A percentile compares a stretch with the other conserved stretches of the same genome.
These are phyloP conservation scores for Nigrograna mackinnonii DNA, from an alignment of 2,329 filamentous ascomycete genomes.

Conservation along the genomic window DNA sequence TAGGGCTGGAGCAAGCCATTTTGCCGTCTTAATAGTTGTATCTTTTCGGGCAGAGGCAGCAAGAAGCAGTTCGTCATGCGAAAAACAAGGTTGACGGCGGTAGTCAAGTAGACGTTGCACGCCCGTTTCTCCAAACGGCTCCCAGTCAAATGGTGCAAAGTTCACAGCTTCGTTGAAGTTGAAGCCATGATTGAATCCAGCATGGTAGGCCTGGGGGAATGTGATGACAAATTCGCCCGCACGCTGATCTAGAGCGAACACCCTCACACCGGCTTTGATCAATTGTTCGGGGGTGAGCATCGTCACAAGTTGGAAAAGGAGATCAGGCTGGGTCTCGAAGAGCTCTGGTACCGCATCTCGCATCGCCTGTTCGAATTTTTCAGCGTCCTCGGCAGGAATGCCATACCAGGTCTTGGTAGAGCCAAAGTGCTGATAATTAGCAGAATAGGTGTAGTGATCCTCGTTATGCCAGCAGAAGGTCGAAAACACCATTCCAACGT, in stretches of 20 bases:
- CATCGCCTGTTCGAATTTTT: constrained; percentile 96
- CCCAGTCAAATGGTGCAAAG: constrained; percentile 94
- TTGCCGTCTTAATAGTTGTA: constrained; percentile 83
- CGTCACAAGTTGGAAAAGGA: constrained; percentile 97
- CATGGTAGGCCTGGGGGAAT: constrained; percentile 95
- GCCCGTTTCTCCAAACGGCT: constrained; percentile 84
- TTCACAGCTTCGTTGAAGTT: constrained; percentile 99
- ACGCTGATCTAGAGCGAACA: constrained; percentile 93
- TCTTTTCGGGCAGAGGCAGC: constrained; percentile 80
- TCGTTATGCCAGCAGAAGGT: constrained; percentile 99
- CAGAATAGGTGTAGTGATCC: constrained; percentile 96
- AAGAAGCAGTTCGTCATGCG: constrained; percentile 90
- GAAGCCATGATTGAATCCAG: constrained; percentile 96
- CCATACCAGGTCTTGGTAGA: constrained; percentile 99
- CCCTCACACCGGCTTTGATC: constrained; percentile 87
- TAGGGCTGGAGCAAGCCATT: constrained; percentile 90
- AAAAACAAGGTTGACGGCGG: constrained; percentile 92
- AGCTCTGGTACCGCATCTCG: constrained; percentile 91
- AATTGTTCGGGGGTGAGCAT: constrained; percentile 91
- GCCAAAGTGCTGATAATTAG: constrained; percentile 98
- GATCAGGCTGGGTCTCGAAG: constrained; percentile 94
- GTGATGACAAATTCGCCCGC: constrained; percentile 96
- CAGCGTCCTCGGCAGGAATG: constrained; percentile 89
- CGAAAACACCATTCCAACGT: constrained; percentile 99
- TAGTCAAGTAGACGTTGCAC: constrained; percentile 87